Evolutionary conservation across 495 filamentous ascomycete species (phyloP).

Genomic region (Pseudomonodictys pantanalensis): DNA sequence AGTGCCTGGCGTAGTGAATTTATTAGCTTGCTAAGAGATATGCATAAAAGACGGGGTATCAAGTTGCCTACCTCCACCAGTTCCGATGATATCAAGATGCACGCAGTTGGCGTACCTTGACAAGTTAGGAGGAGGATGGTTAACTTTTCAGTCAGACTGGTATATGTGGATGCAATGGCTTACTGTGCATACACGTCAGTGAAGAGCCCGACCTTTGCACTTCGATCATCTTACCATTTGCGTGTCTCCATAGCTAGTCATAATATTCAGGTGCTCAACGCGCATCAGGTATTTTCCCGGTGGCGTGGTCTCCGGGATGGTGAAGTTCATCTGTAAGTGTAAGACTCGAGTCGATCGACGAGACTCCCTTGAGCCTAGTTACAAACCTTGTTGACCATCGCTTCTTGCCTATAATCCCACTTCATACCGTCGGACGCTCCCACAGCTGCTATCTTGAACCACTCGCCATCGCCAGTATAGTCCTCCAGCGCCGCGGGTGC

Average conservation of each 20-base stretch:
- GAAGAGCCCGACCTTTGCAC: too few species aligned
- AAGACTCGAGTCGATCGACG: neutral
- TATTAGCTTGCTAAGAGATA: neutral
- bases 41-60: neutral
- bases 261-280: constrained; percentile 10
- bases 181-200: too few species aligned
- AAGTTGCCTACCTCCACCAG: constrained; percentile 4
- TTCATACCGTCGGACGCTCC: neutral
- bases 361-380: neutral
- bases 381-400: neutral
- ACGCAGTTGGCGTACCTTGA: constrained; percentile 19
- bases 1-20: neutral
- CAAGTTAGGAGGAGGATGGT: too few species aligned
- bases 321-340: constrained; percentile 3
- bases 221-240: too few species aligned
- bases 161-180: too few species aligned
- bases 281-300: constrained; percentile 20
- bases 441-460: constrained; percentile 12
- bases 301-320: constrained; percentile 15
- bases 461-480: constrained; percentile 13
- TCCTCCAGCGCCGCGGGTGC: constrained; percentile 7
- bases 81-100: constrained; percentile 9
- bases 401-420: neutral
- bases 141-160: too few species aligned
- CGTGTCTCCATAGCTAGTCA: neutral